phyloP scores from a whole-genome alignment of 1,284 basidiomycete species.

The Ceratobasidium sp. region DNA sequence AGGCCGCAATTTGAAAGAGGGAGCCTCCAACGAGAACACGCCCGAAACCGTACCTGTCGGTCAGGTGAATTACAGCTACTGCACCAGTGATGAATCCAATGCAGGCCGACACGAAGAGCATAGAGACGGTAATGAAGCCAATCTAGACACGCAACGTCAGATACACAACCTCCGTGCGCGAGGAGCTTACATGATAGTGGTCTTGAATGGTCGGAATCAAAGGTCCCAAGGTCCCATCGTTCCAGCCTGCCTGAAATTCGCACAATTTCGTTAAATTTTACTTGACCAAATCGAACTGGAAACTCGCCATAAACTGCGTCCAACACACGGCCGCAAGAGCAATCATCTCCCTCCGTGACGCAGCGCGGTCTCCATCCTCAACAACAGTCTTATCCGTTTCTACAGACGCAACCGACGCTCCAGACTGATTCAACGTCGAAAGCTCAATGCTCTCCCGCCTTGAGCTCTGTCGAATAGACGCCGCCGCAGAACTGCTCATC shows the following conservation, averaged over 20 bases:
- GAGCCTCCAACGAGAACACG: conserved; percentile 31
- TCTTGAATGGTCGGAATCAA: conserved; percentile 44
- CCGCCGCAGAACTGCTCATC: neutral
- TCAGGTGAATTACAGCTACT: conserved; percentile 37
- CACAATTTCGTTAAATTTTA: neutral
- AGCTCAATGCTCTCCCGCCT: conserved; percentile 23
- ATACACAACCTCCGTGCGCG: neutral
- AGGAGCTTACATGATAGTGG: conserved; percentile 38
- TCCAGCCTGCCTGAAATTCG: conserved; percentile 41
- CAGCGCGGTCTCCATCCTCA: too few species aligned
- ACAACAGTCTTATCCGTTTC: neutral
- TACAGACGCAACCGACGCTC: neutral
- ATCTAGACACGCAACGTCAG: conserved; percentile 9
- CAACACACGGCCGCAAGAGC: conserved; percentile 28
- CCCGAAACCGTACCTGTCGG: conserved; percentile 43
- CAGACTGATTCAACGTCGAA: conserved; percentile 14
- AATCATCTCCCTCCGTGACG: conserved; percentile 14
- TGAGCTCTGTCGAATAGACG: neutral
- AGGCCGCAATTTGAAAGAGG: conserved; percentile 40
- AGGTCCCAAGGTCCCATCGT: conserved; percentile 44
- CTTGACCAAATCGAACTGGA: neutral
- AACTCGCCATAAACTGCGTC: conserved; percentile 37
- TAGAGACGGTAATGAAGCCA: conserved; percentile 41
- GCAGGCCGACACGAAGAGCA: conserved; percentile 43
- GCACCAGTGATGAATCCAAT: conserved; percentile 43